Percentiles rank a stretch among this genome's conserved stretches.
Conservation (phyloP, 352 stramenopile genomes). For the Globisporangium nunn region DNA sequence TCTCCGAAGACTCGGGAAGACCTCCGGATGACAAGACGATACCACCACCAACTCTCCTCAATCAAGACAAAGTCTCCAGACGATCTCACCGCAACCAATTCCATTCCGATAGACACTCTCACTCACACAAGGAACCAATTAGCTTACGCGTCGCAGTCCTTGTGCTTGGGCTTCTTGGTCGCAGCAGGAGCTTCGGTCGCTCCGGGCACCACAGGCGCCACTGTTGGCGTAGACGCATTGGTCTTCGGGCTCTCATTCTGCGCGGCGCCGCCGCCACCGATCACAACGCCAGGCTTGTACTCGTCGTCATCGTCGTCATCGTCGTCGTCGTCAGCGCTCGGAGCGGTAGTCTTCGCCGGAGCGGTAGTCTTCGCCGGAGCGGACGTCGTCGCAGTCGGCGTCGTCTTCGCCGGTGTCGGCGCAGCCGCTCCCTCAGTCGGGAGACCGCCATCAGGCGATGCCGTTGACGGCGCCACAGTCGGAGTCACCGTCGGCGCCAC, state of each 20-base stretch:
- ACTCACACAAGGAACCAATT: not conserved
- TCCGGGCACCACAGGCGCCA: too few relatives aligned
- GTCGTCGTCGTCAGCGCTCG: too few relatives aligned
- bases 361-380: not conserved
- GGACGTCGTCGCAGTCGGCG: not conserved
- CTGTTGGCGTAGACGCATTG: not conserved
- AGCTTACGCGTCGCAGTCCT: constrained; percentile 12
- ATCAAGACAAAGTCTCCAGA: too few relatives aligned
- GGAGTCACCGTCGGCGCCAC: not conserved
- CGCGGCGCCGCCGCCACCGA: not conserved
- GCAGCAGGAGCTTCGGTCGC: too few relatives aligned
- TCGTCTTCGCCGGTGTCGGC: not conserved
- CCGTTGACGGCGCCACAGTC: not conserved
- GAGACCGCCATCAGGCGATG: not conserved
- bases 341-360: too few relatives aligned
- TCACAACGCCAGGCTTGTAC: not conserved
- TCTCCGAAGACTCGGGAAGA: too few relatives aligned
- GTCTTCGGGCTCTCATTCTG: constrained; percentile 1
- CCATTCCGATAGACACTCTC: not conserved
- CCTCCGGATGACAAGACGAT: too few relatives aligned
- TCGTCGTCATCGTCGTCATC: not conserved
- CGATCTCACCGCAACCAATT: too few relatives aligned
- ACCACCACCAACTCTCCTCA: too few relatives aligned
- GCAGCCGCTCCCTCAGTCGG: not conserved
- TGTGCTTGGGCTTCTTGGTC: constrained; percentile 4